Conservation (phyloP, 441 rosid species). For the Gossypium davidsonii region DNA sequence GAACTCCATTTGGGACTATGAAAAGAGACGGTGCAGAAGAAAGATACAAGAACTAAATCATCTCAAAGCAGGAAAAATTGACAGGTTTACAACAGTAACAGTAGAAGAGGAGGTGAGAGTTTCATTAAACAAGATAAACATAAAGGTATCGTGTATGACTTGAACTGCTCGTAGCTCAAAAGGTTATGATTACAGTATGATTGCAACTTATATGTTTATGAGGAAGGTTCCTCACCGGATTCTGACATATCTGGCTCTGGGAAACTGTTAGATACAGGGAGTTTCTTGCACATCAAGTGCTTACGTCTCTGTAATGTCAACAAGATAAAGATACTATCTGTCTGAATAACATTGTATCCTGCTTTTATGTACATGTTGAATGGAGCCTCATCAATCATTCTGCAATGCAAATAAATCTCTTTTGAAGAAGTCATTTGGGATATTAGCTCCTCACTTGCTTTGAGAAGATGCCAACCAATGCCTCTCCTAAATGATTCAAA, state of each 20-base stretch:
- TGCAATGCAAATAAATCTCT: slow-evolving; percentile 85
- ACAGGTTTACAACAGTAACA: background rate
- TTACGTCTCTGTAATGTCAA: slow-evolving; percentile 79
- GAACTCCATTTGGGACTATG: slow-evolving; percentile 13
- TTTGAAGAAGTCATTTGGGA: slow-evolving; percentile 46
- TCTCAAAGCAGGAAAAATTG: background rate
- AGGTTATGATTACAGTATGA: slow-evolving; percentile 10
- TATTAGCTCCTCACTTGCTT: slow-evolving; percentile 80
- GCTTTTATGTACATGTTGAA: slow-evolving; percentile 80
- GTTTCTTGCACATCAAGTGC: slow-evolving; percentile 87
- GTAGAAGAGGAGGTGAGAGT: background rate
- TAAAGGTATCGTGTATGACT: background rate
- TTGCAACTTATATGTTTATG: slow-evolving; percentile 28
- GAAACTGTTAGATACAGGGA: slow-evolving; percentile 26
- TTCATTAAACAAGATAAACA: background rate
- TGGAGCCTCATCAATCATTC: slow-evolving; percentile 84
- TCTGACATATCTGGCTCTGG: slow-evolving; percentile 27
- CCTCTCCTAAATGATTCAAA: slow-evolving; percentile 52
- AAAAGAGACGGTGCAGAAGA: slow-evolving; percentile 10
- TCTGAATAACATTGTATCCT: slow-evolving; percentile 61
- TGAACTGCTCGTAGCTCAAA: slow-evolving; percentile 20
- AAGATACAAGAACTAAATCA: background rate
- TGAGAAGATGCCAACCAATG: slow-evolving; percentile 86
- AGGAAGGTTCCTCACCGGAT: slow-evolving; percentile 34
- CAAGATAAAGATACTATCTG: slow-evolving; percentile 61